Conservation (phyloP, 2,329 filamentous ascomycete species). For the Epicoccum nigrum region DNA sequence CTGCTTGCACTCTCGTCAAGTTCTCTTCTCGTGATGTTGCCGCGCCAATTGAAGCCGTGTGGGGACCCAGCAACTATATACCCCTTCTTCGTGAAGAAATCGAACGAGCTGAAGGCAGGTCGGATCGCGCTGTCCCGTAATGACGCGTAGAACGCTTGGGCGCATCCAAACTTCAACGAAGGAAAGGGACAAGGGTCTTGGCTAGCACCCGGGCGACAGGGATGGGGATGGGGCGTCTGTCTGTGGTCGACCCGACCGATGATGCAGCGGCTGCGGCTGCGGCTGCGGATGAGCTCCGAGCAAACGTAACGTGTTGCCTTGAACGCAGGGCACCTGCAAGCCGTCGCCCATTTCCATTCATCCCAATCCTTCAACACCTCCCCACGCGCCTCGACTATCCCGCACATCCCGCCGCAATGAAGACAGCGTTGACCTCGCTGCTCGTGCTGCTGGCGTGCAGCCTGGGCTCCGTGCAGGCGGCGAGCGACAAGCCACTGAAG, state of each 20-base stretch:
- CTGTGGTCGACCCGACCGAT: too few relatives aligned
- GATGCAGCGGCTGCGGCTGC: constrained; percentile 4
- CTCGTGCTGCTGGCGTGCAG: constrained; percentile 41
- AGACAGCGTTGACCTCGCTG: constrained; percentile 32
- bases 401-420: constrained; percentile 27
- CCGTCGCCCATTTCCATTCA: constrained; percentile 19
- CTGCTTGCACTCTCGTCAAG: background rate
- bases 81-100: constrained; percentile 13
- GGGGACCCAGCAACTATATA: constrained; percentile 7
- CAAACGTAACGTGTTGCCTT: constrained; percentile 36
- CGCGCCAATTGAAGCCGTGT: background rate
- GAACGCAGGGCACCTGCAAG: background rate
- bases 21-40: background rate
- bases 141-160: constrained; percentile 31
- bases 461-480: constrained; percentile 39
- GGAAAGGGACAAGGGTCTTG: constrained; percentile 5
- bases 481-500: constrained; percentile 53
- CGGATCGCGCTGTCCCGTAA: constrained; percentile 30
- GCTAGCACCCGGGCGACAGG: constrained; percentile 8
- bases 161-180: background rate
- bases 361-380: too few relatives aligned
- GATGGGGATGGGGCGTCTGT: constrained; percentile 1
- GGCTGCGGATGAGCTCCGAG: too few relatives aligned
- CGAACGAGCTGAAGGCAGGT: constrained; percentile 23
- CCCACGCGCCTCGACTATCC: too few relatives aligned